Evolutionary conservation across 148 eudicot genomes (phyloP).

Genomic region (Fallopia convolvulus): DNA sequence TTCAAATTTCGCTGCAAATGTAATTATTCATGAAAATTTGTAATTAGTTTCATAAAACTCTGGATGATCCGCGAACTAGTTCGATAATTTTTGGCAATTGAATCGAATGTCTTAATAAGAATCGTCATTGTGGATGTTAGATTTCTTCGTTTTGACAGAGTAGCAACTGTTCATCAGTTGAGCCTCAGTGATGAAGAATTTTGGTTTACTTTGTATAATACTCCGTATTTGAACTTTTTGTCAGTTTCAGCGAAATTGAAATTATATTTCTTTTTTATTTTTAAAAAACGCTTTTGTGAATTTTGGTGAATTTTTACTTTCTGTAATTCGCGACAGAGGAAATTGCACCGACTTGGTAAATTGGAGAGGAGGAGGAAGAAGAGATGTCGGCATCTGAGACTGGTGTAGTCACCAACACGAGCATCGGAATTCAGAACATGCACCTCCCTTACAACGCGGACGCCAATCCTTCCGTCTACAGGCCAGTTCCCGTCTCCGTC

Average conservation of each 20-base stretch:
- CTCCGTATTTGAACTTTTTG: background rate
- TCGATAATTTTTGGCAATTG: background rate
- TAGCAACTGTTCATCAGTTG: background rate
- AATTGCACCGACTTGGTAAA: background rate
- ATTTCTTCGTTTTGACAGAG: background rate
- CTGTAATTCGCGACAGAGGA: background rate
- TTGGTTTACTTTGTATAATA: background rate
- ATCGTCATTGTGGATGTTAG: background rate
- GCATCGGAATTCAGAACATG: conserved; percentile 27
- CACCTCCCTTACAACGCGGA: conserved; percentile 22
- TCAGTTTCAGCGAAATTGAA: background rate
- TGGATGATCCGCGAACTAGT: background rate
- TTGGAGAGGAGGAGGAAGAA: background rate
- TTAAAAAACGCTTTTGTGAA: background rate
- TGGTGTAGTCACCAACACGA: conserved; percentile 11
- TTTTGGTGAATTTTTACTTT: background rate
- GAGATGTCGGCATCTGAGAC: conserved; percentile 27
- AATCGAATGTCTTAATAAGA: background rate
- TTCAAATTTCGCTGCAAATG: conserved; percentile 1
- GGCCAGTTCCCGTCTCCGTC: conserved; percentile 16
- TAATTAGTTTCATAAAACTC: background rate
- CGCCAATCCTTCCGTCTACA: conserved; percentile 20
- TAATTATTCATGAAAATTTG: background rate
- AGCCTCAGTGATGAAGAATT: background rate
- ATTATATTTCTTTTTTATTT: background rate